A percentile compares a stretch with the other conserved stretches of the same genome.
Conservation (phyloP, 176 grass and related monocot genomes). For the Bonia amplexicaulis region DNA sequence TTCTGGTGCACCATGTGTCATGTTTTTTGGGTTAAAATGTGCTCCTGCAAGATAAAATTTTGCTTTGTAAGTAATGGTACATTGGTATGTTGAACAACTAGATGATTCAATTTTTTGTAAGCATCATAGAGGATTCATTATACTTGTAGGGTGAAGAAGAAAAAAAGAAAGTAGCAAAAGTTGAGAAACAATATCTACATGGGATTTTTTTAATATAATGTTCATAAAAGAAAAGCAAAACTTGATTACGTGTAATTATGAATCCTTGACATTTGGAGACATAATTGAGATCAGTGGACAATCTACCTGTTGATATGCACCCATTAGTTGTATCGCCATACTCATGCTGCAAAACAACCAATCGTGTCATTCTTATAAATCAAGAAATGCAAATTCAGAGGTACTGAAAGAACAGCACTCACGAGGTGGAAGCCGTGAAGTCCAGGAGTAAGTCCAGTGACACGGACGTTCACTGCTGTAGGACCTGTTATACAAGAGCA, state of each 20-base stretch:
- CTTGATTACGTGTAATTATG: background rate
- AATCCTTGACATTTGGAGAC: background rate
- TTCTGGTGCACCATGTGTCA: conserved; percentile 79
- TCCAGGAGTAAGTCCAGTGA: conserved; percentile 79
- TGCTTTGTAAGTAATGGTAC: conserved; percentile 1
- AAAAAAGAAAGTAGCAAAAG: background rate
- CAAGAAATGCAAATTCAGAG: background rate
- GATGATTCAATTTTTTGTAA: background rate
- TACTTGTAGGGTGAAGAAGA: background rate
- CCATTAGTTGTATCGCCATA: conserved; percentile 90
- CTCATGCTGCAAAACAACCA: conserved; percentile 59
- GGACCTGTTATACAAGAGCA: conserved; percentile 49
- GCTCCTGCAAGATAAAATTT: conserved; percentile 41
- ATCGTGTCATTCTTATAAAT: background rate
- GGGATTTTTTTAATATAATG: background rate
- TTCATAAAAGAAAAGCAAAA: background rate
- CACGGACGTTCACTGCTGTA: conserved; percentile 58
- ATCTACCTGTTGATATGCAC: conserved; percentile 88
- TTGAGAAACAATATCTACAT: background rate
- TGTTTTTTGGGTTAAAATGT: conserved; percentile 78
- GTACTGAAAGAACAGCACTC: conserved; percentile 9
- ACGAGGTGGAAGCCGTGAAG: conserved; percentile 87
- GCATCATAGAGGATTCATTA: background rate
- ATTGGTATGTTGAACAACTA: background rate
- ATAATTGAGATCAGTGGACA: background rate